Percentiles rank a stretch among this genome's conserved stretches.
phyloP scores from a whole-genome alignment of 352 stramenopile genomes.

The Elongisporangium senticosum region DNA sequence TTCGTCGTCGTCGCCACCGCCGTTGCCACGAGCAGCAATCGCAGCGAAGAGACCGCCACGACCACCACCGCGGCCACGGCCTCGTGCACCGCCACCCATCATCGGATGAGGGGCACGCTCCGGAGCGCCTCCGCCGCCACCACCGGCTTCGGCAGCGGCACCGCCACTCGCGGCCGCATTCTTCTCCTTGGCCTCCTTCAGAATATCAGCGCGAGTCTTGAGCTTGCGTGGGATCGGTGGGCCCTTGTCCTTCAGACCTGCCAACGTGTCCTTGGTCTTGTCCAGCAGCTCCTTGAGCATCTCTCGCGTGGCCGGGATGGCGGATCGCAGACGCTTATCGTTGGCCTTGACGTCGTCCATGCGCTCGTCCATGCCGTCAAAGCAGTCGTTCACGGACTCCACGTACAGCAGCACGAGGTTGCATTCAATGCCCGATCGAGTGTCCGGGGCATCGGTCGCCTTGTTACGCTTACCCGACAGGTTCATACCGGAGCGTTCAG shows the following conservation, averaged over 20 bases:
- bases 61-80: slow-evolving; percentile 24
- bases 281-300: slow-evolving; percentile 59
- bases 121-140: slow-evolving; percentile 13
- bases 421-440: slow-evolving; percentile 72
- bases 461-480: slow-evolving; percentile 74
- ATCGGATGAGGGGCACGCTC: slow-evolving; percentile 30
- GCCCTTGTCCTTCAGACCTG: slow-evolving; percentile 63
- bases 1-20: slow-evolving; percentile 34
- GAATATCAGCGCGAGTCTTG: slow-evolving; percentile 65
- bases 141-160: slow-evolving; percentile 15
- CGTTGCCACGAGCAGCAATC: slow-evolving; percentile 39
- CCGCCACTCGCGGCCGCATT: slow-evolving; percentile 49
- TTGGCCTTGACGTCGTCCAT: slow-evolving; percentile 81
- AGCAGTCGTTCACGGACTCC: slow-evolving; percentile 64
- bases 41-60: slow-evolving; percentile 41
- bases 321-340: slow-evolving; percentile 72
- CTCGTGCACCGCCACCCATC: slow-evolving; percentile 26
- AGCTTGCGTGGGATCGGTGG: slow-evolving; percentile 44
- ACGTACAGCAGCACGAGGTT: slow-evolving; percentile 52
- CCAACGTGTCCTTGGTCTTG: slow-evolving; percentile 51
- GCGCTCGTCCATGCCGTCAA: slow-evolving; percentile 73
- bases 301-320: slow-evolving; percentile 53
- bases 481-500: slow-evolving; percentile 84
- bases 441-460: slow-evolving; percentile 61
- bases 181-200: slow-evolving; percentile 87